Conservation (phyloP, 495 filamentous ascomycete genomes). For the Penicillium tannophilum region DNA sequence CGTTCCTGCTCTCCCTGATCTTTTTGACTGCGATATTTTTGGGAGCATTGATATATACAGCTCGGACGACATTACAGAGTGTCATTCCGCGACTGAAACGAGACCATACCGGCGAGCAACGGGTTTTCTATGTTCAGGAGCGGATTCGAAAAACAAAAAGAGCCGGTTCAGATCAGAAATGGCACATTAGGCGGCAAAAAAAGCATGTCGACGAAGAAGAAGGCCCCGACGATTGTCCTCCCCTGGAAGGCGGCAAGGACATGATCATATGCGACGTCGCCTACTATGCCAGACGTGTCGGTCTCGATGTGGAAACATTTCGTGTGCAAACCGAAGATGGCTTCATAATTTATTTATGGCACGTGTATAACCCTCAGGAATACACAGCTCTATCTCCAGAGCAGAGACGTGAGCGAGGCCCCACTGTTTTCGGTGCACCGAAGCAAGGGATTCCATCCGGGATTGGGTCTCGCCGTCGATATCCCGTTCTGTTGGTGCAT, state of each 20-base stretch:
- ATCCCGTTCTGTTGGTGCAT: conserved; percentile 87
- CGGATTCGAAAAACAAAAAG: conserved; percentile 55
- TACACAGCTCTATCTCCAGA: conserved; percentile 52
- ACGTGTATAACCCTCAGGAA: conserved; percentile 84
- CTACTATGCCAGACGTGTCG: conserved; percentile 88
- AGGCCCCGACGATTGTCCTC: conserved; percentile 58
- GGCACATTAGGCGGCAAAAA: conserved; percentile 55
- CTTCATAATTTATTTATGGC: conserved; percentile 85
- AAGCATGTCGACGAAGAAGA: conserved; percentile 40
- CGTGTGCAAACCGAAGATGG: conserved; percentile 93
- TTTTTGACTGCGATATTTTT: conserved; percentile 78
- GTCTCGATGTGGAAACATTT: conserved; percentile 81
- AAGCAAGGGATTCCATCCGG: conserved; percentile 13
- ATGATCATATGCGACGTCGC: conserved; percentile 74
- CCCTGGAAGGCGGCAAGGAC: conserved; percentile 80
- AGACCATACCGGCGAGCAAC: conserved; percentile 54
- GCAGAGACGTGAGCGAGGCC: conserved; percentile 35
- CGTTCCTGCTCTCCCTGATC: conserved; percentile 72
- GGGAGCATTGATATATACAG: conserved; percentile 65
- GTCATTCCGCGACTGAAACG: conserved; percentile 53
- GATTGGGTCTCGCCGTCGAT: conserved; percentile 57
- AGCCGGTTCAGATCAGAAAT: conserved; percentile 57
- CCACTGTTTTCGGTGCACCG: conserved; percentile 34
- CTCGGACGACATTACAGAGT: conserved; percentile 51
- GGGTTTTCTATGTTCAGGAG: conserved; percentile 76